Conservation (phyloP, 768 basidiomycete species). For the Lactarius tabidus region DNA sequence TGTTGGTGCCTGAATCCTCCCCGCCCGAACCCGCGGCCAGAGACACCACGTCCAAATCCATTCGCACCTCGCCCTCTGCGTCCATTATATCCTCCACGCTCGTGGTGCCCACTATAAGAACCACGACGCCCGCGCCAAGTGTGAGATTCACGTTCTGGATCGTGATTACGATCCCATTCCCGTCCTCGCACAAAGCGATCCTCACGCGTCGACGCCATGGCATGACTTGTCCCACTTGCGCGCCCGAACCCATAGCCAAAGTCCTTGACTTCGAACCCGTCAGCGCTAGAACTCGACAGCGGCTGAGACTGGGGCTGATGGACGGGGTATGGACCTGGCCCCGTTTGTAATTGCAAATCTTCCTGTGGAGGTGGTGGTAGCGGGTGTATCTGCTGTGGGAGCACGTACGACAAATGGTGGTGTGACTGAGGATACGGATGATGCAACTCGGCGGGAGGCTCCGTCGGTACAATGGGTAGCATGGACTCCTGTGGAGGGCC, state of each 20-base stretch:
- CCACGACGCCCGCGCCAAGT: constrained; percentile 34
- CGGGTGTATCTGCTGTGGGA: constrained; percentile 13
- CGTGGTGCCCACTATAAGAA: constrained; percentile 27
- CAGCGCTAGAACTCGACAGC: constrained; percentile 28
- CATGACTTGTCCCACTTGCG: constrained; percentile 37
- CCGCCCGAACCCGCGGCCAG: constrained; percentile 18
- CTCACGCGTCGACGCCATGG: constrained; percentile 31
- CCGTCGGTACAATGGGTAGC: constrained; percentile 3
- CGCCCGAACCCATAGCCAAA: constrained; percentile 64
- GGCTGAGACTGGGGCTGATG: constrained; percentile 18
- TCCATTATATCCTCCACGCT: constrained; percentile 21
- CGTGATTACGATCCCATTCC: constrained; percentile 32
- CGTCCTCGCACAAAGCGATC: constrained; percentile 30
- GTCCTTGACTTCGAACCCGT: constrained; percentile 53
- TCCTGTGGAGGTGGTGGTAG: constrained; percentile 13
- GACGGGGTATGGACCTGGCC: constrained; percentile 20
- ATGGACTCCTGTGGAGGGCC: constrained; percentile 11
- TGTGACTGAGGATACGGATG: constrained; percentile 16
- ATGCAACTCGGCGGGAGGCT: constrained; percentile 17
- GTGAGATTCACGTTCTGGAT: constrained; percentile 26
- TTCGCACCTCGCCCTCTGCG: constrained; percentile 26
- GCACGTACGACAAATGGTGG: constrained; percentile 10
- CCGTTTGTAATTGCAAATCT: constrained; percentile 18
- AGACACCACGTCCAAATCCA: constrained; percentile 32
- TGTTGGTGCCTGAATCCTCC: constrained; percentile 15